These are phyloP conservation scores for Psilocybe subaeruginosa DNA, from an alignment of 768 basidiomycete species.

Conservation along the genomic window DNA sequence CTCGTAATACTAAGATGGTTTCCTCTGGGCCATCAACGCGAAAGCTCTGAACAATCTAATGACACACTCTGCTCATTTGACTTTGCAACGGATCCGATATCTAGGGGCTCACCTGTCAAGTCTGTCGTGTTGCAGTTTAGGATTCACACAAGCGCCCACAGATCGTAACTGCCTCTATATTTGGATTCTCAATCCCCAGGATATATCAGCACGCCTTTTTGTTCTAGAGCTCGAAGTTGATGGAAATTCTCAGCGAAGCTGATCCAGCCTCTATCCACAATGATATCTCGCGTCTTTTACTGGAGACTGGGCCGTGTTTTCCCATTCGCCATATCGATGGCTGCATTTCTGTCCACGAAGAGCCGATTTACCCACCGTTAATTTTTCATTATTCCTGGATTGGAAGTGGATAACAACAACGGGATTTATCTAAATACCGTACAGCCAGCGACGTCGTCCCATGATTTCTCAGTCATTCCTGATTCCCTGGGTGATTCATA, in stretches of 20 bases:
- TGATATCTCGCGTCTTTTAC: not conserved
- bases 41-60: too few relatives aligned
- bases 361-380: not conserved
- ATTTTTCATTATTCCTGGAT: not conserved
- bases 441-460: not conserved
- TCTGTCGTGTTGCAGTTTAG: too few relatives aligned
- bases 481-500: too few relatives aligned
- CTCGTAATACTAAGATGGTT: too few relatives aligned
- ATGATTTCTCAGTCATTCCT: not conserved
- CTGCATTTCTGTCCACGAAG: not conserved
- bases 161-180: not conserved
- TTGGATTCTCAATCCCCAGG: not conserved
- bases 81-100: too few relatives aligned
- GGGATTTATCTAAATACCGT: not conserved
- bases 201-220: not conserved
- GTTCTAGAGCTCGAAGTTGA: not conserved
- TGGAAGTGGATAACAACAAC: not conserved
- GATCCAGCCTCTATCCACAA: not conserved
- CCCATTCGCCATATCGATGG: not conserved
- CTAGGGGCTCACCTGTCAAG: too few relatives aligned
- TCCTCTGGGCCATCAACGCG: too few relatives aligned
- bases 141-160: not conserved
- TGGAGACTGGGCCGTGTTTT: not conserved
- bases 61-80: too few relatives aligned
- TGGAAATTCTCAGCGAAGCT: not conserved